Evolutionary conservation across 108 stramenopile species (phyloP).

Genomic region (Stephanodiscus minutulus): DNA sequence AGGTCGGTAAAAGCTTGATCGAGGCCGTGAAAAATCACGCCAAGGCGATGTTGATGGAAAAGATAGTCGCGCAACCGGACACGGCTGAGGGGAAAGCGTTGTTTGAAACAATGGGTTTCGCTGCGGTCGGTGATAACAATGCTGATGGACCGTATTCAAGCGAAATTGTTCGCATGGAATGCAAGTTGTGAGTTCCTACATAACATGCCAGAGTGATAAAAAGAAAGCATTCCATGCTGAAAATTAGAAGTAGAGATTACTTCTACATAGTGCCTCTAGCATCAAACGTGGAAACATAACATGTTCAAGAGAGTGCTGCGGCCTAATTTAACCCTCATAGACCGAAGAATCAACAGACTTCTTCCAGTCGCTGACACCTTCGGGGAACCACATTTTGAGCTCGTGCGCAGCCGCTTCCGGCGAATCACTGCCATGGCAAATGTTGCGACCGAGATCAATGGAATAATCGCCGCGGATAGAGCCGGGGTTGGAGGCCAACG

Average conservation of each 20-base stretch:
- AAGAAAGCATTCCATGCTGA: neutral
- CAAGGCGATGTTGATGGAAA: conserved; percentile 23
- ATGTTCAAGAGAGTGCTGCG: neutral
- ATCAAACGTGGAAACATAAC: neutral
- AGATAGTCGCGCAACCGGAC: conserved; percentile 46
- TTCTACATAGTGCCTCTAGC: neutral
- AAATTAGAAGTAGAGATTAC: neutral
- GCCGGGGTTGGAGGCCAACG: conserved; percentile 83
- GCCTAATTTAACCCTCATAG: conserved; percentile 56
- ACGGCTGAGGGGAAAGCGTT: conserved; percentile 45
- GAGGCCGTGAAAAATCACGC: conserved; percentile 51
- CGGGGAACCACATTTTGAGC: conserved; percentile 87
- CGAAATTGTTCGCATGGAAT: conserved; percentile 42
- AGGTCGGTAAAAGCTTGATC: conserved; percentile 46
- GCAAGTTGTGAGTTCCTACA: conserved; percentile 44
- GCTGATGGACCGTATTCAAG: conserved; percentile 19
- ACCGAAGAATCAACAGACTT: conserved; percentile 78
- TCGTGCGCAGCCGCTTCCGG: conserved; percentile 81
- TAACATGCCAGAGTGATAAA: too few species aligned
- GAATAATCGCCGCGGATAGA: conserved; percentile 84
- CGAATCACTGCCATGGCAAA: conserved; percentile 75
- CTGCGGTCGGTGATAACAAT: conserved; percentile 11
- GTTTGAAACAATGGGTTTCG: conserved; percentile 64
- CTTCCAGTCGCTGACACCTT: conserved; percentile 83
- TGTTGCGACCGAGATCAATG: conserved; percentile 80